These are phyloP conservation scores for Colletotrichum eremochloae DNA, from an alignment of 2,329 filamentous ascomycete species.

Conservation along the genomic window DNA sequence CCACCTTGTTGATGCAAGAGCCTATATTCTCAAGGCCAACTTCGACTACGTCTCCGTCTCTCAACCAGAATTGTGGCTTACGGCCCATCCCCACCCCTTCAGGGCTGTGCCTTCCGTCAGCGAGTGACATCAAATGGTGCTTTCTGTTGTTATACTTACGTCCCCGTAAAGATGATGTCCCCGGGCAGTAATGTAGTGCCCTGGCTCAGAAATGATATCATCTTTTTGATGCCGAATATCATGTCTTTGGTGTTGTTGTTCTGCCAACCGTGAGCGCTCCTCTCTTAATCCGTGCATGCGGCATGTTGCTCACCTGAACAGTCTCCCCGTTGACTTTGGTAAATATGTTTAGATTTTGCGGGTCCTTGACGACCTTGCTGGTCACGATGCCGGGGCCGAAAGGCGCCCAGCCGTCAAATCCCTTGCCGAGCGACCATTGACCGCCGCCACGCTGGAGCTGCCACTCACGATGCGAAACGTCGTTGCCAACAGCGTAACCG, in stretches of 20 bases:
- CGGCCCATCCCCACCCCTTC: conserved; percentile 79
- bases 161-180: conserved; percentile 77
- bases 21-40: conserved; percentile 77
- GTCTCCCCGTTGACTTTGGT: conserved; percentile 71
- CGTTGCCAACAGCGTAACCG: conserved; percentile 82
- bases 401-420: conserved; percentile 82
- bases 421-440: conserved; percentile 80
- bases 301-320: conserved; percentile 60
- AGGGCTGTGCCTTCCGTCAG: conserved; percentile 58
- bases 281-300: not conserved
- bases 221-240: conserved; percentile 73
- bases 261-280: conserved; percentile 46
- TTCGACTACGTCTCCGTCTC: conserved; percentile 78
- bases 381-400: conserved; percentile 80
- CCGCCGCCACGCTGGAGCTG: conserved; percentile 76
- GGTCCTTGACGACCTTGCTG: conserved; percentile 65
- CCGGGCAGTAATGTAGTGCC: conserved; percentile 74
- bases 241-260: conserved; percentile 70
- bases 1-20: conserved; percentile 64
- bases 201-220: conserved; percentile 70
- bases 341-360: conserved; percentile 67
- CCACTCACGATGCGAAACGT: conserved; percentile 85
- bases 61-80: conserved; percentile 75
- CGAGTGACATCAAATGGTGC: not conserved
- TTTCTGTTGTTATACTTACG: conserved; percentile 54